Evolutionary conservation across 352 stramenopile species (phyloP), one percentile per base, ranked within the genome.

Genomic region (Blastocystis sp.): DNA sequence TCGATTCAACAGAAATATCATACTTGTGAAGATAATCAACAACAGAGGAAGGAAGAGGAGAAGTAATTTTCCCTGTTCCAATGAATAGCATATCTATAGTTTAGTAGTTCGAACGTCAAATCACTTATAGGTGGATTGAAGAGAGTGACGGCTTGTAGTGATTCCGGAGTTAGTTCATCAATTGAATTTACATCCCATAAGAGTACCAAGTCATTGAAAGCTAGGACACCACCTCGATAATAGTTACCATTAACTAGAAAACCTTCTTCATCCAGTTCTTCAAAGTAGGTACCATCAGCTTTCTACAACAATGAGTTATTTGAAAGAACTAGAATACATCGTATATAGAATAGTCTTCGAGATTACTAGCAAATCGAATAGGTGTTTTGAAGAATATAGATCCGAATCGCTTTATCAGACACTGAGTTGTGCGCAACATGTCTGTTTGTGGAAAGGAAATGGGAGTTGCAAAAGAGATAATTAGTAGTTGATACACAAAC

Each of bases 231-330:
- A 27, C 73, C 73, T 84, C 68, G 64, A 44, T 84, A 84, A 44
- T 84, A 84, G 30, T 84, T 64, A 35, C 73, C 73, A 64, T 84
- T 84, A 30, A 84, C 68, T 22, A 84, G 53, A 84, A 84, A 84
- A 30, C 73, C 73, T 64, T 84, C 73, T 54, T 84, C 73, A 68
- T 84, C 73, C 24, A 84, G 33, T 22, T 84, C 73, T 44, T 84
- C 73, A 64, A 84, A 84, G 51, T 84, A 84, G 24, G 73, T 84
- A 19, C 73, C 73, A 15, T 84, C 73, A 17, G 73, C 73, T 53
- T 68, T 84, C 73, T 84, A 84, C 44, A 15, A 66, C 48, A 44
- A 30, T 54, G n/a, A 66, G 11, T 1, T 42, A 33, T 22, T 1
- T 13, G 11, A 2, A n/a, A 30, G 17, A 66, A 51, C 33, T 44